phyloP scores from a whole-genome alignment of 2,329 filamentous ascomycete genomes.

The Calycina herbarum region DNA sequence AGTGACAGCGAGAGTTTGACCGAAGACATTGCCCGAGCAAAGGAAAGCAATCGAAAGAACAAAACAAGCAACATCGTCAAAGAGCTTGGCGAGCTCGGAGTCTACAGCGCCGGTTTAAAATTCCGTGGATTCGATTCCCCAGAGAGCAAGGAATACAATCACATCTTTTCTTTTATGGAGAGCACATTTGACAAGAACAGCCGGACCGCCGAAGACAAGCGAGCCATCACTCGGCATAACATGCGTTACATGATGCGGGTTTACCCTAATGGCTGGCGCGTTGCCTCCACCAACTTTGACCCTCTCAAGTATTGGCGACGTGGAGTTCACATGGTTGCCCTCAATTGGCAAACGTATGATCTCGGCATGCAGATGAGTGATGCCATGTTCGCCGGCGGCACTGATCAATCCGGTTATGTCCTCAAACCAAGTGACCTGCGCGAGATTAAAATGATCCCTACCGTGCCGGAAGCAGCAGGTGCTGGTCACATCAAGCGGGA shows the following conservation, averaged over 20 bases:
- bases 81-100: slow-evolving; percentile 79
- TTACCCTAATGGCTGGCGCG: slow-evolving; percentile 79
- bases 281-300: slow-evolving; percentile 92
- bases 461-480: slow-evolving; percentile 50
- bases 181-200: slow-evolving; percentile 81
- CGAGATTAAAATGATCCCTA: slow-evolving; percentile 62
- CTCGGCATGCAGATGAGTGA: slow-evolving; percentile 94
- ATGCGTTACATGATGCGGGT: slow-evolving; percentile 89
- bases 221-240: slow-evolving; percentile 83
- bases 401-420: slow-evolving; percentile 86
- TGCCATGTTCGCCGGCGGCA: slow-evolving; percentile 92
- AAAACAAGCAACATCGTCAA: slow-evolving; percentile 83
- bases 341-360: slow-evolving; percentile 99
- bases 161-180: slow-evolving; percentile 95
- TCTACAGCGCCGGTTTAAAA: slow-evolving; percentile 74
- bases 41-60: slow-evolving; percentile 57
- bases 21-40: slow-evolving; percentile 51
- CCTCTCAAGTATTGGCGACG: slow-evolving; percentile 91
- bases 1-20: slow-evolving; percentile 78
- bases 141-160: slow-evolving; percentile 85
- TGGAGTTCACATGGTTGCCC: slow-evolving; percentile 94
- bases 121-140: slow-evolving; percentile 76
- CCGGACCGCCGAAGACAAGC: slow-evolving; percentile 73
- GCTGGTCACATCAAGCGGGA: slow-evolving; percentile 64
- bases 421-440: slow-evolving; percentile 88